phyloP scores from a whole-genome alignment of 305 asterid genomes.

The Solanum hybrid region DNA sequence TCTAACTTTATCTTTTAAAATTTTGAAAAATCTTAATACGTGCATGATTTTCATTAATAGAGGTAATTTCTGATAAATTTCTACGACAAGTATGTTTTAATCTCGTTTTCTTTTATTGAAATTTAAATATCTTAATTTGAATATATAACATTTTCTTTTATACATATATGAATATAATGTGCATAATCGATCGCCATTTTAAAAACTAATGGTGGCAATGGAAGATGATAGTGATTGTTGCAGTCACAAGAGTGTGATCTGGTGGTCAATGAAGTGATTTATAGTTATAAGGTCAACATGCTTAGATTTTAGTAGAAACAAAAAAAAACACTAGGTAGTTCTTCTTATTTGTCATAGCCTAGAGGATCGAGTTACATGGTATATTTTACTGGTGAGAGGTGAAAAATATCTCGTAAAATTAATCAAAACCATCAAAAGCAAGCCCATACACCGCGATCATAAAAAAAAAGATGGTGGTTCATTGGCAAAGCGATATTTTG shows the following conservation, averaged over 20 bases:
- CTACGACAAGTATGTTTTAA: not conserved
- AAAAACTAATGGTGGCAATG: too few relatives aligned
- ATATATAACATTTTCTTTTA: not conserved
- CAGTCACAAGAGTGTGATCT: rapidly evolving
- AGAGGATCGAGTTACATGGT: rapidly evolving
- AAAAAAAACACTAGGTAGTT: too few relatives aligned
- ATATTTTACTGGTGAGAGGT: too few relatives aligned
- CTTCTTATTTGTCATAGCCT: not conserved
- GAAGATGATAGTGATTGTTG: not conserved
- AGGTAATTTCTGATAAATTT: not conserved
- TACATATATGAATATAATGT: not conserved
- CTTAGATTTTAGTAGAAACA: too few relatives aligned
- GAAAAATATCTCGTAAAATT: not conserved
- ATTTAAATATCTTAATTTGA: not conserved
- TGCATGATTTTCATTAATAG: not conserved
- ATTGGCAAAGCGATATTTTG: not conserved
- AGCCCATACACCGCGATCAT: too few relatives aligned
- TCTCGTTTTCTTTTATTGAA: not conserved
- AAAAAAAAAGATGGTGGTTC: not conserved
- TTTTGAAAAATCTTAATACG: not conserved
- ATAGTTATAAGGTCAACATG: not conserved
- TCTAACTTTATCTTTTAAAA: not conserved
- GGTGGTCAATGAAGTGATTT: too few relatives aligned
- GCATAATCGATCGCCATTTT: not conserved
- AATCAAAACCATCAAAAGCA: too few relatives aligned